phyloP scores from a whole-genome alignment of 108 stramenopile genomes.

The Cyclostephanos tholiformis region DNA sequence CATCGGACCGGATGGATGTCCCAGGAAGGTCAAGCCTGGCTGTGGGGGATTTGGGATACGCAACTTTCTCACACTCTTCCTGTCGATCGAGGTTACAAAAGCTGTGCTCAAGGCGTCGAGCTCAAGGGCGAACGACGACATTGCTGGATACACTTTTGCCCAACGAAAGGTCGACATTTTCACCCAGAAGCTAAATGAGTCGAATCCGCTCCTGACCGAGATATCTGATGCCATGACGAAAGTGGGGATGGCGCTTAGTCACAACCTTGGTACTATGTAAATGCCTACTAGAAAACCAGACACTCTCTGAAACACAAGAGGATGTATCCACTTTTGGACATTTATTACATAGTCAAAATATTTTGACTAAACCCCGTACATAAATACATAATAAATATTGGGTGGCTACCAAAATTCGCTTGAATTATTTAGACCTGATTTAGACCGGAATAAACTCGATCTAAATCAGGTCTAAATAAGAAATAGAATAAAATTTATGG shows the following conservation, averaged over 20 bases:
- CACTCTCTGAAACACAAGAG: too few relatives aligned
- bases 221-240: slow-evolving; percentile 90
- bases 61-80: slow-evolving; percentile 88
- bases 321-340: too few relatives aligned
- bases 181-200: slow-evolving; percentile 83
- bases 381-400: too few relatives aligned
- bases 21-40: slow-evolving; percentile 68
- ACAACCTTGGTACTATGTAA: too few relatives aligned
- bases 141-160: slow-evolving; percentile 21
- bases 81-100: slow-evolving; percentile 87
- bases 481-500: too few relatives aligned
- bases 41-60: slow-evolving; percentile 92
- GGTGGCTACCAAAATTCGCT: too few relatives aligned
- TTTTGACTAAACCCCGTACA: too few relatives aligned
- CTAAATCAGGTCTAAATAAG: too few relatives aligned
- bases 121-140: slow-evolving; percentile 54
- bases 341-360: too few relatives aligned
- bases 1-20: slow-evolving; percentile 64
- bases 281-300: too few relatives aligned
- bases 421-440: too few relatives aligned
- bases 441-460: too few relatives aligned
- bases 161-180: slow-evolving; percentile 67
- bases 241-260: slow-evolving; percentile 65
- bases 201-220: slow-evolving; percentile 84
- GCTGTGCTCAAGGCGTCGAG: slow-evolving; percentile 75